These are phyloP conservation scores for Amphicarpaea edgeworthii DNA, from an alignment of 306 rosid genomes.

Conservation along the genomic window DNA sequence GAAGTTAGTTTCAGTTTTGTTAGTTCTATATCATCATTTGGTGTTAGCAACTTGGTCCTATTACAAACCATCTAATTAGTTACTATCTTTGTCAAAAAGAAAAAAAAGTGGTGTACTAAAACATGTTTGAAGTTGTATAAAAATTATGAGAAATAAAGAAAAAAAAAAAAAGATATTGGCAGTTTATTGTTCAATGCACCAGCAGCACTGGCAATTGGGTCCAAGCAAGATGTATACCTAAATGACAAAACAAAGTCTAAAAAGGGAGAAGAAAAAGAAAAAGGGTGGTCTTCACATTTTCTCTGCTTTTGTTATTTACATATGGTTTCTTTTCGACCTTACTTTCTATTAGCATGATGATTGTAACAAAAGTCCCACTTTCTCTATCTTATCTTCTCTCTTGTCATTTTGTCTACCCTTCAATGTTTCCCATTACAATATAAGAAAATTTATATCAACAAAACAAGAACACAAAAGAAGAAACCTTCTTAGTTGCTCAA, in stretches of 20 bases:
- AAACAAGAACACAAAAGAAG: background rate
- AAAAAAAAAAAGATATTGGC: conserved; percentile 23
- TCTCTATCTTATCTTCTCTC: conserved; percentile 51
- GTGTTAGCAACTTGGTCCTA: conserved; percentile 38
- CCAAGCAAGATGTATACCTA: conserved; percentile 53
- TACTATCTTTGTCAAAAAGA: conserved; percentile 36
- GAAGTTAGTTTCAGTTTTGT: conserved; percentile 29
- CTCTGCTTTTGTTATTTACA: conserved; percentile 53
- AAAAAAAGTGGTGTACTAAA: conserved; percentile 30
- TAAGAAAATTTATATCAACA: conserved; percentile 23
- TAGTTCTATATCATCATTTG: conserved; percentile 19
- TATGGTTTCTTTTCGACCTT: conserved; percentile 49
- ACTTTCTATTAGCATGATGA: conserved; percentile 53
- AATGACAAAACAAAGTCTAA: conserved; percentile 59
- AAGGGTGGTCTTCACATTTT: conserved; percentile 62
- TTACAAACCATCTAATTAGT: conserved; percentile 42
- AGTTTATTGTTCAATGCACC: conserved; percentile 56
- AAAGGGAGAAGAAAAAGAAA: conserved; percentile 46
- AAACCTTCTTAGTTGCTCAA: background rate
- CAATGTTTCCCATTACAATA: conserved; percentile 43
- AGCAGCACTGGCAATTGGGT: conserved; percentile 52
- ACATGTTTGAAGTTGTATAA: conserved; percentile 47
- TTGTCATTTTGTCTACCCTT: conserved; percentile 51
- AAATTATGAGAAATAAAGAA: conserved; percentile 10
- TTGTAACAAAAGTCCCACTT: conserved; percentile 52